A percentile compares a stretch with the other conserved stretches of the same genome.
phyloP scores from a whole-genome alignment of 257 asterid genomes.

The Solanum piurae region DNA sequence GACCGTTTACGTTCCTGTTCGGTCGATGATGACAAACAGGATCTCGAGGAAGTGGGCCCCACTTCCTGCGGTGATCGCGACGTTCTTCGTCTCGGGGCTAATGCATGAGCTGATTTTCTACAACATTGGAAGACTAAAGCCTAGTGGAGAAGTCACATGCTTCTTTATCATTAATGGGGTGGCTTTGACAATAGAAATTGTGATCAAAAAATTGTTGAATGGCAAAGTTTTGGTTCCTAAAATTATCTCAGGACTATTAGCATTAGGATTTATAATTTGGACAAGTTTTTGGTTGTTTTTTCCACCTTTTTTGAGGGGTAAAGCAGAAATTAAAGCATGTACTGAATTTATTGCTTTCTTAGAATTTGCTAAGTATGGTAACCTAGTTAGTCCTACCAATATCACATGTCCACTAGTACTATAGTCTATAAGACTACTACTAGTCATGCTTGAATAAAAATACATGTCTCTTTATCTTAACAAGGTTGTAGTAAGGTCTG shows the following conservation, averaged over 20 bases:
- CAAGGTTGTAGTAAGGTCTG: no score
- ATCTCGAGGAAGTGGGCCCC: constrained; percentile 14
- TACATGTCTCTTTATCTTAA: no score
- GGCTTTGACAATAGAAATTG: constrained; percentile 23
- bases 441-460: background rate
- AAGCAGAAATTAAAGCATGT: constrained; percentile 31
- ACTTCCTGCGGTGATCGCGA: constrained; percentile 16
- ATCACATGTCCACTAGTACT: constrained; percentile 27
- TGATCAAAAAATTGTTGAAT: constrained; percentile 13
- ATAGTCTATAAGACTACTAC: background rate
- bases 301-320: constrained; percentile 34
- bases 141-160: constrained; percentile 28
- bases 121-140: constrained; percentile 31
- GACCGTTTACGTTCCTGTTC: constrained; percentile 16
- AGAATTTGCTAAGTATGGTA: constrained; percentile 22
- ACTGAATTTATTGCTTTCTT: constrained; percentile 32
- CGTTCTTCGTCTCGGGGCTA: constrained; percentile 43
- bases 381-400: constrained; percentile 25
- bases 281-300: constrained; percentile 44
- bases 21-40: background rate
- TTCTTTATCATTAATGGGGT: constrained; percentile 37
- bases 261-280: constrained; percentile 16
- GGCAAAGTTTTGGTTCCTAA: constrained; percentile 10
- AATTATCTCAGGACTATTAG: constrained; percentile 16
- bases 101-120: constrained; percentile 49